phyloP scores from a whole-genome alignment of 1,139 yeast genomes.

The Saccharomycopsis hybrid region DNA sequence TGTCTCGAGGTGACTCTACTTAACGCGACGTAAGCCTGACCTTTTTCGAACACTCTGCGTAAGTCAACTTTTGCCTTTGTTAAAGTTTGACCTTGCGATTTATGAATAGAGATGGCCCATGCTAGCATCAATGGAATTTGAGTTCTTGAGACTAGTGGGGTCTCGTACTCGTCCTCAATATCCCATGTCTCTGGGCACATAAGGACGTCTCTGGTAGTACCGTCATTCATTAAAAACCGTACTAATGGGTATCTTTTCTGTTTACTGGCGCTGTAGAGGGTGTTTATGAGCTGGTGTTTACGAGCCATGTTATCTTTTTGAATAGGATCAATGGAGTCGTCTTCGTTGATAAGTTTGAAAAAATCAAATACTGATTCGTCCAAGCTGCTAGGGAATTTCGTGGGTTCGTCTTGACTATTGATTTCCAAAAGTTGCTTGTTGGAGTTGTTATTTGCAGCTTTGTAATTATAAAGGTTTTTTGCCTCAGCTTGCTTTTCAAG shows the following conservation, averaged over 20 bases:
- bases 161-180: constrained; percentile 53
- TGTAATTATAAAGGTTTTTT: background rate
- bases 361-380: constrained; percentile 46
- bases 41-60: constrained; percentile 72
- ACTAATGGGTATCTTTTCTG: constrained; percentile 58
- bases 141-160: constrained; percentile 45
- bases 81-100: constrained; percentile 93
- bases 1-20: constrained; percentile 77
- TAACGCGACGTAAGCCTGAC: constrained; percentile 92
- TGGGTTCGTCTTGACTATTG: constrained; percentile 2
- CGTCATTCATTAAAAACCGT: constrained; percentile 63
- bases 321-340: constrained; percentile 27
- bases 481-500: background rate
- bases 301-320: constrained; percentile 29
- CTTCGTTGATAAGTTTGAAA: constrained; percentile 34
- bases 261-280: constrained; percentile 32
- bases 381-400: constrained; percentile 20
- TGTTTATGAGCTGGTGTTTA: constrained; percentile 34
- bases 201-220: constrained; percentile 62
- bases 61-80: constrained; percentile 79
- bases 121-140: constrained; percentile 86
- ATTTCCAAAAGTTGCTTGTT: constrained; percentile 3
- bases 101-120: constrained; percentile 94
- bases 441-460: background rate
- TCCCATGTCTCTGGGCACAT: constrained; percentile 73